These are phyloP conservation scores for Dendrobium nobile DNA, from an alignment of 106 monocot genomes.

Conservation along the genomic window DNA sequence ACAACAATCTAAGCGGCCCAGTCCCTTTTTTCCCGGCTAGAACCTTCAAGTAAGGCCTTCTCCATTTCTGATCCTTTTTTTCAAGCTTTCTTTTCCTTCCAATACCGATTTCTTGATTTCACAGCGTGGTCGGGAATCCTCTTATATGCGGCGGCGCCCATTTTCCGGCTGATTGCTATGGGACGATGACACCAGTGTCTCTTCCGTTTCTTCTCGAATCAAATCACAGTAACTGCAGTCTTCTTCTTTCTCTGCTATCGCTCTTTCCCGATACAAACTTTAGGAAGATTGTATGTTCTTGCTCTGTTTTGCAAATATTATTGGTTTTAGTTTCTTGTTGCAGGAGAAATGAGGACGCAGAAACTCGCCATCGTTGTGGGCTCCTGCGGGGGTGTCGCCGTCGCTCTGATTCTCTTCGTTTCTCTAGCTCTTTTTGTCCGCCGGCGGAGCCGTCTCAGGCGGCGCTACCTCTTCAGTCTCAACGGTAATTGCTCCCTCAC, in stretches of 20 bases:
- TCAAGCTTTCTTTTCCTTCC: background rate
- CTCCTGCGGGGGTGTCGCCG: slow-evolving; percentile 41
- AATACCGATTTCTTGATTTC: background rate
- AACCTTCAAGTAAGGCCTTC: slow-evolving; percentile 71
- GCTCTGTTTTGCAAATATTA: background rate
- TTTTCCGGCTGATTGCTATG: slow-evolving; percentile 39
- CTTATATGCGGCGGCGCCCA: slow-evolving; percentile 77
- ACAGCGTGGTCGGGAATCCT: slow-evolving; percentile 73
- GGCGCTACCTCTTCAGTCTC: slow-evolving; percentile 43
- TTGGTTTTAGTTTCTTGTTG: background rate
- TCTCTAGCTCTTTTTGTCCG: slow-evolving; percentile 35
- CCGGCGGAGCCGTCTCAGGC: slow-evolving; percentile 43
- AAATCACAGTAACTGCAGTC: slow-evolving; percentile 32
- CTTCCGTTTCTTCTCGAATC: slow-evolving; percentile 44
- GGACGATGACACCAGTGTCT: slow-evolving; percentile 26
- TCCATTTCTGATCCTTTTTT: slow-evolving; percentile 6
- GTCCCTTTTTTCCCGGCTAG: slow-evolving; percentile 66
- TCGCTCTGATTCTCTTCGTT: slow-evolving; percentile 29
- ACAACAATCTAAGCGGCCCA: slow-evolving; percentile 90
- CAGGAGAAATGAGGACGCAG: slow-evolving; percentile 34
- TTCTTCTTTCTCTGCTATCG: background rate
- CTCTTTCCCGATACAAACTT: background rate
- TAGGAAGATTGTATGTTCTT: too few species aligned
- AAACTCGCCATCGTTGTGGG: slow-evolving; percentile 72
- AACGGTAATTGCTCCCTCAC: slow-evolving; percentile 17